Conservation (phyloP, 306 rosid species). For the Senna tora region DNA sequence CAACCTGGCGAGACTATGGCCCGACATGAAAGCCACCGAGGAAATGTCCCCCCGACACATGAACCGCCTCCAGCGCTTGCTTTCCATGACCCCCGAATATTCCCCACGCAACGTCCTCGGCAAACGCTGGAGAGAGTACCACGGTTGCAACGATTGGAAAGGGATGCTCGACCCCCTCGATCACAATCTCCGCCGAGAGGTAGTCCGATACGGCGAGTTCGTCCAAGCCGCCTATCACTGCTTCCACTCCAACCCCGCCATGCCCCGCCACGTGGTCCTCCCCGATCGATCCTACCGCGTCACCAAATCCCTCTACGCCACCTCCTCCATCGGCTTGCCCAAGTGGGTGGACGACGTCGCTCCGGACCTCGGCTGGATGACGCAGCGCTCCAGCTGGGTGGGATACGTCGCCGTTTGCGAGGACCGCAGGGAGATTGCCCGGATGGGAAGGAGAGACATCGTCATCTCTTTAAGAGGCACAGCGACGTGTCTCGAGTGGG, state of each 20-base stretch:
- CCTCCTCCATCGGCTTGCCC: slow-evolving; percentile 79
- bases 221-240: slow-evolving; percentile 84
- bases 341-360: slow-evolving; percentile 79
- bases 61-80: slow-evolving; percentile 60
- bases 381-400: slow-evolving; percentile 93
- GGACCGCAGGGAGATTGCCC: slow-evolving; percentile 63
- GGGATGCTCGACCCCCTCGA: slow-evolving; percentile 89
- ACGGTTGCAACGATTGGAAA: slow-evolving; percentile 77
- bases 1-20: slow-evolving; percentile 60
- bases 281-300: slow-evolving; percentile 66
- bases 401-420: slow-evolving; percentile 94
- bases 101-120: slow-evolving; percentile 76
- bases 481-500: slow-evolving; percentile 96
- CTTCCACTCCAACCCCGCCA: slow-evolving; percentile 78
- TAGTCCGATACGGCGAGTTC: slow-evolving; percentile 81
- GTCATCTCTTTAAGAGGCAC: slow-evolving; percentile 91
- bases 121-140: slow-evolving; percentile 74
- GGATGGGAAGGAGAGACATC: slow-evolving; percentile 88
- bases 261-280: slow-evolving; percentile 51
- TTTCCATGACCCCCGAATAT: slow-evolving; percentile 70
- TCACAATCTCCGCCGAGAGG: slow-evolving; percentile 93
- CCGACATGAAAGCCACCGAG: slow-evolving; percentile 62
- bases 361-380: slow-evolving; percentile 97
- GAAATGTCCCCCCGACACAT: slow-evolving; percentile 87
- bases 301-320: slow-evolving; percentile 86